Base-by-base conservation (phyloP, 805 yeast species). In the Lipomyces kockii region DNA sequence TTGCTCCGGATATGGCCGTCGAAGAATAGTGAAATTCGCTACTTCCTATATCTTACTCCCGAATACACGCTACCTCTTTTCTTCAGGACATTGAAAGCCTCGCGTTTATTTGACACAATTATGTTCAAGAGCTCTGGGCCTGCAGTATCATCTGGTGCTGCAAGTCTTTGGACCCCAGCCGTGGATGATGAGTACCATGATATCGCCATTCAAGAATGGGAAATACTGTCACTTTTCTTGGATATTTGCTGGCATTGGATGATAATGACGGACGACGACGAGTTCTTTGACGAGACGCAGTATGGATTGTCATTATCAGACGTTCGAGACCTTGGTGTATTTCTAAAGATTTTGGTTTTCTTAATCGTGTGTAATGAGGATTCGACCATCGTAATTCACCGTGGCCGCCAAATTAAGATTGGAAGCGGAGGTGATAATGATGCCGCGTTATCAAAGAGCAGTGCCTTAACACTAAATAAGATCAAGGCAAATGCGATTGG, bases 171-270 rank as follows among this genome's bases (percentile, higher is more conserved):
- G 69, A 8, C 64, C 2, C 64, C 69, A 9, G 58, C 39, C 12
- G 14, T 51, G 14, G 14, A 20, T 34, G 64, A 52, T n/a, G 62
- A 55, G 20, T 60, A 43, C n/a, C 29, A 51, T 29, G 62, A 62
- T 14, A 39, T 49, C 34, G 43, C 32, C 17, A 43, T 62, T 20
- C 62, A 66, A 35, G 62, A 66, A 32, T 74, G 75, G 67, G 68
- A 74, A 39, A 78, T 79, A 39, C 74, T 89, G 1, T 81, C 79
- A 56, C 74, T 88, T 0, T 84, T 87, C 67, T 81, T 88, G 65
- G 91, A 89, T 70, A 74, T 89, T 9, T 83, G 87, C 67, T 86
- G 92, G 0, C 89, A 87, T 72, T 85, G 90, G 85, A 77, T 90
- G 54, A 83, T 86, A 32, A 86, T 90, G 8, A 84, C 90, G 1